phyloP scores from a whole-genome alignment of 352 stramenopile genomes.

The Pythium phragmitis region DNA sequence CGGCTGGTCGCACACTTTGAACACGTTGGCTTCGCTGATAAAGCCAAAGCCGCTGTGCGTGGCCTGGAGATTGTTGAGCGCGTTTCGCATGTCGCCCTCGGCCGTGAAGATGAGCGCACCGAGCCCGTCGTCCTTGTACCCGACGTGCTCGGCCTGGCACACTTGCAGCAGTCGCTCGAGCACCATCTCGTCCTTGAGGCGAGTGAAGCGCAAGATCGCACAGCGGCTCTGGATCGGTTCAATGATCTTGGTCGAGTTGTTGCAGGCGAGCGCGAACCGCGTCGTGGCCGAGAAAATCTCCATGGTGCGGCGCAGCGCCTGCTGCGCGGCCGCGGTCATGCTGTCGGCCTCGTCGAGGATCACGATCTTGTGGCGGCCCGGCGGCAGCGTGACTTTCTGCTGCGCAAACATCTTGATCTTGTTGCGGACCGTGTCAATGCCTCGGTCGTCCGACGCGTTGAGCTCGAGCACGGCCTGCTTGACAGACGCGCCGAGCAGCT shows the following conservation, averaged over 20 bases:
- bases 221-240: conserved; percentile 98
- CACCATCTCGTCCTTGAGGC: conserved; percentile 95
- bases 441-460: conserved; percentile 97
- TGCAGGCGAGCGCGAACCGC: conserved; percentile 98
- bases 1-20: conserved; percentile 95
- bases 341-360: conserved; percentile 99
- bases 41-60: conserved; percentile 94
- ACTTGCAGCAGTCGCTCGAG: conserved; percentile 93
- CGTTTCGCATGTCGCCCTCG: conserved; percentile 99
- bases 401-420: conserved; percentile 99
- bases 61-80: conserved; percentile 99
- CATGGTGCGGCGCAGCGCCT: conserved; percentile 98
- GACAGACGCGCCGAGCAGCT: conserved; percentile 79
- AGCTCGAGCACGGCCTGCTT: conserved; percentile 96
- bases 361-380: conserved; percentile 96
- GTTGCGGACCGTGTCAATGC: conserved; percentile 90
- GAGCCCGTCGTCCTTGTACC: conserved; percentile 90
- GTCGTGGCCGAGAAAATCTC: conserved; percentile 98
- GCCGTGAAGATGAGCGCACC: conserved; percentile 98
- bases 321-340: conserved; percentile 98
- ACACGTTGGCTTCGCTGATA: conserved; percentile 95
- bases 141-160: conserved; percentile 90
- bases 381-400: conserved; percentile 95
- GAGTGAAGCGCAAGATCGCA: conserved; percentile 97
- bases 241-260: conserved; percentile 99